Conservation (phyloP, 306 rosid genomes). For the Leucaena leucocephala region DNA sequence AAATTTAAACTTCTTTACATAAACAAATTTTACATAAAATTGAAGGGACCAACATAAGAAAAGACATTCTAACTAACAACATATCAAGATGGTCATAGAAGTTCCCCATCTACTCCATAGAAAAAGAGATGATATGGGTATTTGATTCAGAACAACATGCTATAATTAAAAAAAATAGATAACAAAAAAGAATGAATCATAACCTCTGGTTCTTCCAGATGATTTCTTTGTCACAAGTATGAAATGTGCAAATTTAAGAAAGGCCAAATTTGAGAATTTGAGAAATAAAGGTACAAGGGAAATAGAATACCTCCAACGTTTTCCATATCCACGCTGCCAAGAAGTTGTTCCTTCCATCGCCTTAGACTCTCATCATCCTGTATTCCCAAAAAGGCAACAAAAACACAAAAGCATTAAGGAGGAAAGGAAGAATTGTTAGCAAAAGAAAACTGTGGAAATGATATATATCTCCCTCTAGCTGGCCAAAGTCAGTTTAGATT, state of each 20-base stretch:
- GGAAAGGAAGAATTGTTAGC: background rate
- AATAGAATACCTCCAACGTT: conserved; percentile 61
- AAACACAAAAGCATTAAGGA: background rate
- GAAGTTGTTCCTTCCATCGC: conserved; percentile 93
- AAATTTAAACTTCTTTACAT: background rate
- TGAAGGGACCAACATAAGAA: background rate
- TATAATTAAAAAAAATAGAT: too few relatives aligned
- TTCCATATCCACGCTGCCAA: conserved; percentile 74
- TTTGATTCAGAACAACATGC: background rate
- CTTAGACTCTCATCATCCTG: conserved; percentile 89
- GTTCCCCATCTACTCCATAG: background rate
- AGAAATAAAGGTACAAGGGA: conserved; percentile 2
- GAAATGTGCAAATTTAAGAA: background rate
- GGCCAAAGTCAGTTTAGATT: background rate
- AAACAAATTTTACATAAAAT: background rate
- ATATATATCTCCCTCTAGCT: background rate
- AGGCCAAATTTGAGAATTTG: background rate
- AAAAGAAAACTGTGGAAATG: background rate
- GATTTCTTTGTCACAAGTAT: conserved; percentile 1
- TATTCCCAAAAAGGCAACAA: background rate
- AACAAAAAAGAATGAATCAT: background rate
- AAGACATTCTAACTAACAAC: background rate
- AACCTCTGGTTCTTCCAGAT: background rate
- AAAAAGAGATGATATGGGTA: background rate
- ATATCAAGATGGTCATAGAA: background rate